Evolutionary conservation across 1,139 yeast species (phyloP), one percentile per base, ranked within the genome.

Genomic region (Zygoascus sp.): DNA sequence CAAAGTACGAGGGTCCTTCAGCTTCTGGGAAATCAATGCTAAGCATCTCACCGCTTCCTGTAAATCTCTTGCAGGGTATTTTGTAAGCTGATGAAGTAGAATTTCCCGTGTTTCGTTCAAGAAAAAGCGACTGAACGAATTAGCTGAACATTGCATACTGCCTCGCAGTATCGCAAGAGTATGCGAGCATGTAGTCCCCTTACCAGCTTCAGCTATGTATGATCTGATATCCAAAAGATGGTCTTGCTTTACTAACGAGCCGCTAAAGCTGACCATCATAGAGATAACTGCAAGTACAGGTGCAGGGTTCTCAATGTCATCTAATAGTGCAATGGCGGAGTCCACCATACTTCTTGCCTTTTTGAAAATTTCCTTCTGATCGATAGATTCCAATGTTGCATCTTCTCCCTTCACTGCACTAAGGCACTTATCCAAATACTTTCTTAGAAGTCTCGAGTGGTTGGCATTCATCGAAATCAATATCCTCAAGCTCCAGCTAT

Each of bases 21-120:
- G 22, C 11, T 30, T 28, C 19, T 16, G 13, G 25, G 30, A 30
- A 5, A 32, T 27, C 2, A 30, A 40, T 82, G 87, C 80, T 7
- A 78, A 65, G 48, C 85, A 73, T 2, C 88, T 86, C 59, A 85
- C 74, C 0, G 88, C 94, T 55, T 81, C 81, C 23, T 77, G 78
- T 9, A 86, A 63, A 55, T 84, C 90, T 49, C 63, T 70, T 0
- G 73, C 68, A 45, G 72, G 74, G 60, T 81, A 75, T 52, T 75
- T 82, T 1, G 89, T 80, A 39, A 86, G 61, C 25, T 76, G 68
- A 38, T 68, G 68, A 50, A 85, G 61, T 16, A 86, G 58, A 5
- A 77, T 69, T 0, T 70, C 58, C 56, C 80, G 81, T 11, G 81
- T 69, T 2, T 73, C 72, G 15, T 34, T 34, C 21, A 45, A 15